Evolutionary conservation across 2,329 filamentous ascomycete species (phyloP).

Genomic region (Fusarium nisikadoi): DNA sequence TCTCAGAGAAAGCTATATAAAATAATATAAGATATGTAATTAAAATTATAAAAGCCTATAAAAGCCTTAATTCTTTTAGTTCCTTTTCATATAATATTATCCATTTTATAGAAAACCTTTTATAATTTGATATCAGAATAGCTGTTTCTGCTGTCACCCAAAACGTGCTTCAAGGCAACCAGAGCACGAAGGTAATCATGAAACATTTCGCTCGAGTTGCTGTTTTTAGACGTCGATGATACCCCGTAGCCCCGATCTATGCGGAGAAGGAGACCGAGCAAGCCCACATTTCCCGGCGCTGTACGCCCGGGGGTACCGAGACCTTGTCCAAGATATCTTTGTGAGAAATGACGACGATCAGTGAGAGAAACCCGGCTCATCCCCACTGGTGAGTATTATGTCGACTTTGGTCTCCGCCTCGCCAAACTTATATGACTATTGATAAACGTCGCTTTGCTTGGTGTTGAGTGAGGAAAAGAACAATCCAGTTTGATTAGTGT

Average conservation of each 20-base stretch:
- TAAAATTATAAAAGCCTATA: background rate
- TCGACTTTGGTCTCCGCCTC: background rate
- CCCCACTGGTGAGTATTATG: background rate
- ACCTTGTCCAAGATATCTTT: background rate
- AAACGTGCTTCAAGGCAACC: background rate
- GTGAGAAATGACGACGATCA: background rate
- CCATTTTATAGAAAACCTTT: background rate
- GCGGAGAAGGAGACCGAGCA: background rate
- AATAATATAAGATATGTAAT: background rate
- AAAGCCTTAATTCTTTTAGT: background rate
- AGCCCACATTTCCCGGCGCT: slow-evolving; percentile 4
- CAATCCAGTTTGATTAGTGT: background rate
- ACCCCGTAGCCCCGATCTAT: slow-evolving; percentile 10
- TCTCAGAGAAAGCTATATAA: background rate
- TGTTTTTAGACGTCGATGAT: slow-evolving; percentile 9
- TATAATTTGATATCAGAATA: background rate
- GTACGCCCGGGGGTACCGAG: slow-evolving; percentile 1
- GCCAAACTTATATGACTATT: background rate
- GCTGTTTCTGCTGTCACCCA: background rate
- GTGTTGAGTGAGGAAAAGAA: background rate
- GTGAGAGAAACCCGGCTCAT: too few relatives aligned
- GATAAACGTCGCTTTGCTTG: background rate
- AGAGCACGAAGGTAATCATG: background rate
- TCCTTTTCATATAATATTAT: background rate
- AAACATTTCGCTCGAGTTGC: slow-evolving; percentile 18